A percentile compares a stretch with the other conserved stretches of the same genome.
Evolutionary conservation across 2,329 filamentous ascomycete genomes (phyloP).

Genomic region (Dactylellina drechsleri): DNA sequence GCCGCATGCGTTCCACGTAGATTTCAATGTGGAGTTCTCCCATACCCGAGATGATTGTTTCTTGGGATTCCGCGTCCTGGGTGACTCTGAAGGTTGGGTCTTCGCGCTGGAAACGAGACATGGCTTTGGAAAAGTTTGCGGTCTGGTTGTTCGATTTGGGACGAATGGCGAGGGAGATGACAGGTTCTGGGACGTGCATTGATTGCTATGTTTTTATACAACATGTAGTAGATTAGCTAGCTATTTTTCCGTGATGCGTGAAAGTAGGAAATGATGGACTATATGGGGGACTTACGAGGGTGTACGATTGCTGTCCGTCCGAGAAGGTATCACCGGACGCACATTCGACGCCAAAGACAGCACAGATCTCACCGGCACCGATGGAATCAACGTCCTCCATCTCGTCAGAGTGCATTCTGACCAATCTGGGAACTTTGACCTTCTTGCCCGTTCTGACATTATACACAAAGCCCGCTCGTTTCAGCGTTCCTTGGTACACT

Average conservation of each 20-base stretch:
- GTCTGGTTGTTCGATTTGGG: constrained; percentile 92
- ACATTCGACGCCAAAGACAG: constrained; percentile 97
- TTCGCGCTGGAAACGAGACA: constrained; percentile 98
- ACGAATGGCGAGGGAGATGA: constrained; percentile 97
- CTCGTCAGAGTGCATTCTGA: constrained; percentile 99
- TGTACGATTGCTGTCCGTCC: constrained; percentile 89
- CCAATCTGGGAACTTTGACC: constrained; percentile 94
- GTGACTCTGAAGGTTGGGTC: constrained; percentile 97
- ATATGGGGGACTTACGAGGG: constrained; percentile 70
- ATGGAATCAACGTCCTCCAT: constrained; percentile 97
- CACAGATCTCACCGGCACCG: constrained; percentile 96
- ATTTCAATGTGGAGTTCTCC: constrained; percentile 96
- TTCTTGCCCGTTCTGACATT: constrained; percentile 96
- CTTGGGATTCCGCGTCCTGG: constrained; percentile 89
- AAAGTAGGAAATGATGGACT: background rate
- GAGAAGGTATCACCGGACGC: constrained; percentile 98
- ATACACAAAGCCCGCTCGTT: constrained; percentile 88
- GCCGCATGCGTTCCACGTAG: constrained; percentile 94
- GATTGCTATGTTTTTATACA: constrained; percentile 68
- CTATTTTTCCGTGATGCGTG: background rate
- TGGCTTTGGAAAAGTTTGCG: constrained; percentile 96
- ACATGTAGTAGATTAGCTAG: background rate
- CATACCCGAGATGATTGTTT: constrained; percentile 99
- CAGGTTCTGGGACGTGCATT: constrained; percentile 97
- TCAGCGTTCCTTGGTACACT: constrained; percentile 92